A percentile compares a stretch with the other conserved stretches of the same genome.
These are phyloP conservation scores for Umbelopsis vinacea DNA, from an alignment of 192 early-diverging fungal genomes.

Conservation along the genomic window DNA sequence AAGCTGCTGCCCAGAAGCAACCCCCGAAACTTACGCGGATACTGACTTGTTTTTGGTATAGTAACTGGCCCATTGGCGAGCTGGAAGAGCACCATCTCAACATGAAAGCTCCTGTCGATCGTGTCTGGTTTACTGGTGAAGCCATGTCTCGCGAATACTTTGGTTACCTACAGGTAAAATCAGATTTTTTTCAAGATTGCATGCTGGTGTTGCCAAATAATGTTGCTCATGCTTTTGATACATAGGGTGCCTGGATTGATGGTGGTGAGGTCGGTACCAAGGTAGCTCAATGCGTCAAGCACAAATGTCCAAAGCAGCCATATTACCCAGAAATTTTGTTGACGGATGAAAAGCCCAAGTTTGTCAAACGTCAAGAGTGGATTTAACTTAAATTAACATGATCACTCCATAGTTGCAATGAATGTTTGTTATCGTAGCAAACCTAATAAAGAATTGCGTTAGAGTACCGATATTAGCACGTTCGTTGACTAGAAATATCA, in stretches of 20 bases:
- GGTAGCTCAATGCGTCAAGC: constrained; percentile 27
- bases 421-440: background rate
- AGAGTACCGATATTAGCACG: no score
- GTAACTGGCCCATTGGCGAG: constrained; percentile 49
- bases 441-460: background rate
- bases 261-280: constrained; percentile 18
- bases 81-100: constrained; percentile 39
- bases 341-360: constrained; percentile 1
- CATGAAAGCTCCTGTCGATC: constrained; percentile 40
- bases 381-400: background rate
- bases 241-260: constrained; percentile 36
- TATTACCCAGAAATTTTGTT: constrained; percentile 34
- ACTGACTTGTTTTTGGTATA: background rate
- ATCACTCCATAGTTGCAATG: background rate
- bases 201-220: background rate
- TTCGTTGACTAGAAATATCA: no score
- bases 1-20: background rate
- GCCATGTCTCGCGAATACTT: constrained; percentile 35
- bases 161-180: constrained; percentile 30
- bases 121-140: constrained; percentile 47
- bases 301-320: constrained; percentile 26
- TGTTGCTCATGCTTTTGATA: no score
- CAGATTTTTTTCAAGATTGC: background rate
- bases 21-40: background rate
- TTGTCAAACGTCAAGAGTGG: constrained; percentile 20